Percentiles rank a stretch among this genome's conserved stretches.
Conservation (phyloP, 371 early-diverging fungal genomes). For the Apophysomyces elegans region DNA sequence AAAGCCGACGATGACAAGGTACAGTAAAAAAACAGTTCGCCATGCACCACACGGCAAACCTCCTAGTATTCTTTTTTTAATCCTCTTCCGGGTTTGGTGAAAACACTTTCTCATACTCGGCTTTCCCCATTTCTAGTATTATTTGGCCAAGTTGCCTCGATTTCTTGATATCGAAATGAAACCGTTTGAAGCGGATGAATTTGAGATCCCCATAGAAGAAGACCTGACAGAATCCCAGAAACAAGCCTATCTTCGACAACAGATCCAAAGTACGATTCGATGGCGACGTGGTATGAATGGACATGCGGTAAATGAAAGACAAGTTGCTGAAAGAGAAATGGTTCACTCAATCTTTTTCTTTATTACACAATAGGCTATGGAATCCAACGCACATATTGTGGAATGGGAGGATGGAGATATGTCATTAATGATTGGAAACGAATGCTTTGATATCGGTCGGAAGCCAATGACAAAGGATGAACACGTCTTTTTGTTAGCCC, state of each 20-base stretch:
- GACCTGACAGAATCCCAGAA: slow-evolving; percentile 42
- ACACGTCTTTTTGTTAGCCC: slow-evolving; percentile 72
- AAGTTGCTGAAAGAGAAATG: background rate
- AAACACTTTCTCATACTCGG: background rate
- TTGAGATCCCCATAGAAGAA: slow-evolving; percentile 53
- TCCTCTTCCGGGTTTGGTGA: too few species aligned
- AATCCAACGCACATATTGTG: slow-evolving; percentile 81
- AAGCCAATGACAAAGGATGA: slow-evolving; percentile 55
- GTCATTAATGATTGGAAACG: slow-evolving; percentile 78
- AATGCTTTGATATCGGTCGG: slow-evolving; percentile 72
- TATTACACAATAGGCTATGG: slow-evolving; percentile 41
- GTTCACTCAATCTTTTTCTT: too few species aligned
- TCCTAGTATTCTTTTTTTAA: background rate
- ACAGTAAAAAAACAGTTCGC: background rate
- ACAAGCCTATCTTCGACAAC: slow-evolving; percentile 53
- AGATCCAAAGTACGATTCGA: slow-evolving; percentile 78
- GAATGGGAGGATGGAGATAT: slow-evolving; percentile 83
- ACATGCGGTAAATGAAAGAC: slow-evolving; percentile 31
- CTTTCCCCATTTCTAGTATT: slow-evolving; percentile 49
- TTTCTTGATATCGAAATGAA: slow-evolving; percentile 72
- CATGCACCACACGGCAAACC: background rate
- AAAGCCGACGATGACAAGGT: slow-evolving; percentile 40
- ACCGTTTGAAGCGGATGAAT: slow-evolving; percentile 70
- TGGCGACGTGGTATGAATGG: slow-evolving; percentile 67
- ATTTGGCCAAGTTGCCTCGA: slow-evolving; percentile 73